Evolutionary conservation across 495 filamentous ascomycete genomes (phyloP), one percentile per base, ranked within the genome.

Genomic region (Penicillium odoratum): DNA sequence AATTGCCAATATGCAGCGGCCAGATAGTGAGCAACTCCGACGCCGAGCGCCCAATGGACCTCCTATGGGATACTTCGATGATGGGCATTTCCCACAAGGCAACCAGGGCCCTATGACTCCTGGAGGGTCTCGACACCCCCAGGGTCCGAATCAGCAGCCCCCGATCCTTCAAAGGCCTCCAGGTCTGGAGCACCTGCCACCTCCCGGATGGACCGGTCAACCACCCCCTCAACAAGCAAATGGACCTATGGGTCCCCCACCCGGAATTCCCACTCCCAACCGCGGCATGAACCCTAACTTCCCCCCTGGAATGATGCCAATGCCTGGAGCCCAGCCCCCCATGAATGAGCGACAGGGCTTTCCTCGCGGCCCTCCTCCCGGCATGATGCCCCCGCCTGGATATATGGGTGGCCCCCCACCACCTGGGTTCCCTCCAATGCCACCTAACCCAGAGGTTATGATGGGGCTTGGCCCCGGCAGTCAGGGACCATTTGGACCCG

Each of bases 361-460:
- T 52, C 74, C 74, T 30, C 73, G 75, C 53, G 78, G 70, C 11
- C 75, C 69, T 55, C 77, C 74, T 28, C 78, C 74, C 2, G 78
- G 78, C 36, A 80, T 81, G 77, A 75, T 78, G 65, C 79, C 76
- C 15, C 79, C 78, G 34, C 79, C 79, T 1, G 80, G 78, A 21
- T 83, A 78, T 59, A 77, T 78, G 71, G 75, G 73, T 50, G 74
- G 68, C 1, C 76, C 73, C 36, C 73, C 71, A 1, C 79, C 77
- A 13, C 68, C 77, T 16, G 78, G 77, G 7, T 81, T 81, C 52
- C 72, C 75, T 38, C 75, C 72, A 16, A 73, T 77, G 69, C 77
- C 75, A 6, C 78, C 67, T 48, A 77, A 74, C 52, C 74, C 69
- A 1, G 76, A 80, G 36, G 73, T 65, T 5, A 60, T 76, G 61